Percentiles rank a stretch among this genome's conserved stretches.
phyloP scores from a whole-genome alignment of 1,139 yeast genomes.

The Lodderomyces orthopsilosis region DNA sequence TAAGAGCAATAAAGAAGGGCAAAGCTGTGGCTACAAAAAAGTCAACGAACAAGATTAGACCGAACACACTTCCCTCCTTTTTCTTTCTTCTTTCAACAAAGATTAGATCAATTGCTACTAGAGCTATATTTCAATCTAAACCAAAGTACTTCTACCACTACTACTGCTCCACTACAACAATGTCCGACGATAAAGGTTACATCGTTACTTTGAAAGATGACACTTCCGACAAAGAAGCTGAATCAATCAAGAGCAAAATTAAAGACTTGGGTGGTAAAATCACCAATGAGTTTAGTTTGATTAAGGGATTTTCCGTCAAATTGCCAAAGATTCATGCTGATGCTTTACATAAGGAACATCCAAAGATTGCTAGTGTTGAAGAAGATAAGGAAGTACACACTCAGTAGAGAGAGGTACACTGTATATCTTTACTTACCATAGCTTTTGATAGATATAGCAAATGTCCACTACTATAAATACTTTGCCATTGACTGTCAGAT shows the following conservation, averaged over 20 bases:
- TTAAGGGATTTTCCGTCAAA: slow-evolving; percentile 64
- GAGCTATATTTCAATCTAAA: background rate
- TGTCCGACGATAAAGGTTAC: slow-evolving; percentile 26
- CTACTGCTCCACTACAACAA: slow-evolving; percentile 1
- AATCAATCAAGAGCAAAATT: slow-evolving; percentile 31
- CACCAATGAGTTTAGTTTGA: slow-evolving; percentile 60
- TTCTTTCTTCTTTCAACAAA: background rate
- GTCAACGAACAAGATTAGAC: background rate
- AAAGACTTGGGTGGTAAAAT: slow-evolving; percentile 58
- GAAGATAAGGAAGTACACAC: slow-evolving; percentile 60
- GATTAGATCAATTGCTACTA: slow-evolving; percentile 2
- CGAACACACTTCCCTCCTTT: too few species aligned
- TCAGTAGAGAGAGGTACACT: slow-evolving; percentile 17
- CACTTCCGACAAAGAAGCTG: slow-evolving; percentile 30
- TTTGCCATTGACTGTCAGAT: too few species aligned
- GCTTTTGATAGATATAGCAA: too few species aligned
- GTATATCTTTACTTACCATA: background rate
- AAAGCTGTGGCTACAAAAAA: background rate
- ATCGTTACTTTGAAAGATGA: slow-evolving; percentile 40
- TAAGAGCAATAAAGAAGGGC: background rate
- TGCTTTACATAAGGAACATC: slow-evolving; percentile 36
- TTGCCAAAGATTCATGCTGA: slow-evolving; percentile 49
- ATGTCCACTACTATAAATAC: too few species aligned
- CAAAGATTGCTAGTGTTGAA: slow-evolving; percentile 52
- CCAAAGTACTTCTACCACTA: background rate